Evolutionary conservation across 1,139 yeast genomes (phyloP), one percentile per base, ranked within the genome.

Genomic region (Groenewaldozyma sp.): DNA sequence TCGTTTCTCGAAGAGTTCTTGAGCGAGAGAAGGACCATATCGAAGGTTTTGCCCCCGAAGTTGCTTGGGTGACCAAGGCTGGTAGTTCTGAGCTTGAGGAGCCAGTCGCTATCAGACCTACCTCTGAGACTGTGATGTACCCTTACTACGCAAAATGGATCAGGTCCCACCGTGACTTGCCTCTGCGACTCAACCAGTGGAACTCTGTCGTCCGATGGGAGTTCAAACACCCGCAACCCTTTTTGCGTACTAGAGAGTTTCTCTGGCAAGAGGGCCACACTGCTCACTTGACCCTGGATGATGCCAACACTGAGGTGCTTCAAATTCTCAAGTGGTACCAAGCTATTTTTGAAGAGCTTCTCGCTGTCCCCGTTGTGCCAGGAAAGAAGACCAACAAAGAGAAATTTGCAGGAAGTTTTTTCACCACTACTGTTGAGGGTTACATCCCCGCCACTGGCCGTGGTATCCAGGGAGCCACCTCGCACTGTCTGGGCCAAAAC

Each of bases 251-350:
- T 13, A 82, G 99, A 69, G 99, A 93, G 67, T 93, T 93, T 68
- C 73, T 93, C 64, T 93, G 99, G 99, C 99, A 93, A 70, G 99
- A 93, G 69, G 99, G 99, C 51, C 99, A 93, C 69, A 93, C 98
- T 40, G 98, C 95, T 41, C 95, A 84, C 61, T 74, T 91, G 60
- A 82, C 93, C 44, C 67, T 69, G 51, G 81, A 78, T 44, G 88
- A 74, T 44, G 96, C 98, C 29, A 73, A 74, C 45, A 70, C 69
- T 44, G 98, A 93, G 68, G 98, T 91, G 22, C 62, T 76, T 54
- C 81, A 82, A 63, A 87, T 93, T 56, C 75, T 91, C 60, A 93
- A 84, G 50, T 79, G 76, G 67, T 93, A 93, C 64, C 80, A 82
- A 46, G 76, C 78, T 46, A 73, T 93, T 45, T 93, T 91, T 64